Conservation (phyloP, 2,329 filamentous ascomycete species). For the Penicillium sp. region DNA sequence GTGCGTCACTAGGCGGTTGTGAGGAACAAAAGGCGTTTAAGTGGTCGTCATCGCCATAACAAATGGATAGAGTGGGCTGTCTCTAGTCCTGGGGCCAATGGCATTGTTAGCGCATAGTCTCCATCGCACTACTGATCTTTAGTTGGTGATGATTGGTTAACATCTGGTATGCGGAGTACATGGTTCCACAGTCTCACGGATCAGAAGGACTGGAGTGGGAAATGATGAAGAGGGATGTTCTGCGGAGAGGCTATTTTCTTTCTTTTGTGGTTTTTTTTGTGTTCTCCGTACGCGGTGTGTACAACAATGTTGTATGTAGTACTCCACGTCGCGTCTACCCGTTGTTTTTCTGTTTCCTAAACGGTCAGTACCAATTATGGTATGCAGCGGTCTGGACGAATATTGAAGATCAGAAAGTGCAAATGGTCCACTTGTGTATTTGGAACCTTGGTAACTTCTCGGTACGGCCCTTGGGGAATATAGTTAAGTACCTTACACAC, state of each 20-base stretch:
- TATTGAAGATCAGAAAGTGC: neutral
- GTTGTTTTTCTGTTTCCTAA: neutral
- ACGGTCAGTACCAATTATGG: neutral
- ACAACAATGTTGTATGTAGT: neutral
- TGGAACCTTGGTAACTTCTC: conserved; percentile 12
- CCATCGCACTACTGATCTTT: conserved; percentile 19
- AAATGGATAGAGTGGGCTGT: conserved; percentile 3
- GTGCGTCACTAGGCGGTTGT: conserved; percentile 7
- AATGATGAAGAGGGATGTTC: neutral
- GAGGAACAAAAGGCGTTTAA: neutral
- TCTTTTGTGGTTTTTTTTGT: neutral
- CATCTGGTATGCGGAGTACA: neutral
- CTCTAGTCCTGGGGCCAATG: conserved; percentile 11
- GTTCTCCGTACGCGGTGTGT: conserved; percentile 12
- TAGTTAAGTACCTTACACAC: neutral
- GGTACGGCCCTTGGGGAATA: conserved; percentile 20
- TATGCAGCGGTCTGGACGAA: conserved; percentile 1
- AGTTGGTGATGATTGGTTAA: neutral
- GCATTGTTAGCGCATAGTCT: conserved; percentile 15
- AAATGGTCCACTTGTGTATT: conserved; percentile 8
- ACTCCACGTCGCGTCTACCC: conserved; percentile 3
- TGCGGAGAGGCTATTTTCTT: neutral
- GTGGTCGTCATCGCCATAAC: conserved; percentile 1
- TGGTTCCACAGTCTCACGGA: neutral
- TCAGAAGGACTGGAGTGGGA: neutral